phyloP scores from a whole-genome alignment of 371 early-diverging fungal genomes.

The Rhizomucor pusillus region DNA sequence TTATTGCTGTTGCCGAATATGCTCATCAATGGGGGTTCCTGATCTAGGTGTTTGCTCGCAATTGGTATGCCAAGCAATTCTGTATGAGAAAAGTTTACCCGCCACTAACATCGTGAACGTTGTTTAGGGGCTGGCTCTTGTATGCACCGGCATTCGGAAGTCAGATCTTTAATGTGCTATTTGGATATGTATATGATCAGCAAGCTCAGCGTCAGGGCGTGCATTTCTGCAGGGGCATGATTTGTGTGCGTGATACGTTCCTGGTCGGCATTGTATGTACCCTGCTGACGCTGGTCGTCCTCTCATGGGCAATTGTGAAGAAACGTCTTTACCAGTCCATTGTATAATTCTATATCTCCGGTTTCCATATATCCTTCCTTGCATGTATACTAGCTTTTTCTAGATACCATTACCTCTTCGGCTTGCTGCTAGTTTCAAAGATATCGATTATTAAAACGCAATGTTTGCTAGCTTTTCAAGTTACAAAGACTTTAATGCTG shows the following conservation, averaged over 20 bases:
- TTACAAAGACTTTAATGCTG: too few species aligned
- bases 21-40: not conserved
- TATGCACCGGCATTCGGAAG: conserved; percentile 48
- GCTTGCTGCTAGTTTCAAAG: too few species aligned
- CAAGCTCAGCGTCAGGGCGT: conserved; percentile 29
- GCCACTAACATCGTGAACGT: not conserved
- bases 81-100: not conserved
- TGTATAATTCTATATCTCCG: too few species aligned
- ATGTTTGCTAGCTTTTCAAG: too few species aligned
- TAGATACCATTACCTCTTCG: too few species aligned
- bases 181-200: conserved; percentile 35
- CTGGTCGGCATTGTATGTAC: conserved; percentile 21
- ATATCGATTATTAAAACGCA: too few species aligned
- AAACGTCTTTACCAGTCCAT: conserved; percentile 14
- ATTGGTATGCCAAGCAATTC: conserved; percentile 22
- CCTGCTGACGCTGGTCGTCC: conserved; percentile 16
- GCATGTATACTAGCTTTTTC: too few species aligned
- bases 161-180: conserved; percentile 41
- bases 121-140: conserved; percentile 36
- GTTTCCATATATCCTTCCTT: too few species aligned
- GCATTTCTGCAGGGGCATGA: conserved; percentile 26
- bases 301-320: conserved; percentile 35
- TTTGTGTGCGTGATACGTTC: conserved; percentile 31
- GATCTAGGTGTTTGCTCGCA: conserved; percentile 41
- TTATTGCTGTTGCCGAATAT: not conserved